These are phyloP conservation scores for Pouteria campechiana DNA, from an alignment of 179 eudicot species.

Conservation along the genomic window DNA sequence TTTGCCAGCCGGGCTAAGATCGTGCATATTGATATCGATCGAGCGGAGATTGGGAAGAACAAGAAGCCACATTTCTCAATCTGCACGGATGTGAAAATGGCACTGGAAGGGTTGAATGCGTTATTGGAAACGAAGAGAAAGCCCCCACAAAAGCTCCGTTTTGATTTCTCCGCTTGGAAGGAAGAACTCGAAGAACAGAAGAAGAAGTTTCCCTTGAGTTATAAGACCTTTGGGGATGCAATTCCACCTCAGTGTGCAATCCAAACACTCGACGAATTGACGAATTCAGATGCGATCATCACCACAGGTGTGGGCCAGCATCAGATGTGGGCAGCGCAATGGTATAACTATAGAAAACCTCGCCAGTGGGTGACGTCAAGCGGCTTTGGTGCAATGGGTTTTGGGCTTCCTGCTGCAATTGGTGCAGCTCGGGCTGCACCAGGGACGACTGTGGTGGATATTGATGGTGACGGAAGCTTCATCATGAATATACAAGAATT, in stretches of 20 bases:
- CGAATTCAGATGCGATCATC: slow-evolving; percentile 63
- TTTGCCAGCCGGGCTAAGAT: slow-evolving; percentile 93
- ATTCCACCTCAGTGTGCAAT: slow-evolving; percentile 92
- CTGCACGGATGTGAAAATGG: slow-evolving; percentile 59
- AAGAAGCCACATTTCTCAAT: slow-evolving; percentile 78
- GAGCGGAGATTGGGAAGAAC: slow-evolving; percentile 94
- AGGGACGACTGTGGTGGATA: slow-evolving; percentile 67
- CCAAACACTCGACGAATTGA: slow-evolving; percentile 74
- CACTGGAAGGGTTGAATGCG: slow-evolving; percentile 52
- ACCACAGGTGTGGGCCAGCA: slow-evolving; percentile 92
- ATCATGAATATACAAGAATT: slow-evolving; percentile 70
- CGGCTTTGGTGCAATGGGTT: slow-evolving; percentile 94
- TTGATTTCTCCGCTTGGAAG: slow-evolving; percentile 63
- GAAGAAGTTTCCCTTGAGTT: slow-evolving; percentile 40
- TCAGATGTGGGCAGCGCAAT: slow-evolving; percentile 99
- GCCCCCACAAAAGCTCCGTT: slow-evolving; percentile 16
- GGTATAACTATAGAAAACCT: slow-evolving; percentile 61
- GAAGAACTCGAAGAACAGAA: slow-evolving; percentile 51
- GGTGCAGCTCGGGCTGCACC: slow-evolving; percentile 89
- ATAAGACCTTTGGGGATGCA: slow-evolving; percentile 81
- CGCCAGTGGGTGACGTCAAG: slow-evolving; percentile 89
- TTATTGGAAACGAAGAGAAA: slow-evolving; percentile 24
- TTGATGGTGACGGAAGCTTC: slow-evolving; percentile 72
- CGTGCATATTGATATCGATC: slow-evolving; percentile 88
- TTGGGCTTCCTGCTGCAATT: slow-evolving; percentile 93